A percentile compares a stretch with the other conserved stretches of the same genome.
These are phyloP conservation scores for Spergularia bocconei DNA, from an alignment of 148 eudicot species.

Conservation along the genomic window DNA sequence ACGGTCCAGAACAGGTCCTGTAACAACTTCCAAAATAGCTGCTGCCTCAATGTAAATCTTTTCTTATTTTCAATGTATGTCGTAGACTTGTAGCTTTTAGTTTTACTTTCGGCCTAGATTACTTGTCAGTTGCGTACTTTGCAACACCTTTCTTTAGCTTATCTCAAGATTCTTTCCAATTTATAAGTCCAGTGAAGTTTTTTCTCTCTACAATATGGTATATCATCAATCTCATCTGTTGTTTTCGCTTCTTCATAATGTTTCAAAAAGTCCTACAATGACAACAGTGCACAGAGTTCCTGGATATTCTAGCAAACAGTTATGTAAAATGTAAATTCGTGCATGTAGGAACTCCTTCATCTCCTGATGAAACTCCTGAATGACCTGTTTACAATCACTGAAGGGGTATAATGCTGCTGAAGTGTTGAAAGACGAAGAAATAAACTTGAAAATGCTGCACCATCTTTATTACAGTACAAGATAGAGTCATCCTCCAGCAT, in stretches of 20 bases:
- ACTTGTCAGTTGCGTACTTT: not conserved
- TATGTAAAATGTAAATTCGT: not conserved
- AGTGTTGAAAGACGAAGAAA: not conserved
- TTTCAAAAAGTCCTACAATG: not conserved
- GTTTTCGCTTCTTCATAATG: not conserved
- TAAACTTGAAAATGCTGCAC: not conserved
- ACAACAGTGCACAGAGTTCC: not conserved
- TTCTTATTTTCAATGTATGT: not conserved
- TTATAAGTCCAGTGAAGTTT: slow-evolving; percentile 9
- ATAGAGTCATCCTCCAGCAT: not conserved
- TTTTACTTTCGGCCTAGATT: not conserved
- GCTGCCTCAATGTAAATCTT: slow-evolving; percentile 21
- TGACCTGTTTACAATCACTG: not conserved
- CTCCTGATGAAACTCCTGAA: not conserved
- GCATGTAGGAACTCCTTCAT: no score
- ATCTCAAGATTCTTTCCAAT: slow-evolving; percentile 17
- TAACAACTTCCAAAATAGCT: slow-evolving; percentile 17
- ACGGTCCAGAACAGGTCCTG: slow-evolving; percentile 33
- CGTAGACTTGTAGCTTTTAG: not conserved
- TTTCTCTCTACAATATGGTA: slow-evolving; percentile 9
- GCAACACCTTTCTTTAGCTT: slow-evolving; percentile 9
- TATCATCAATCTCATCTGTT: slow-evolving; percentile 7
- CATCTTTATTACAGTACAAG: no score
- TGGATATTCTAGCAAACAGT: not conserved
- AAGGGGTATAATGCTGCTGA: not conserved